Evolutionary conservation across 441 rosid genomes (phyloP), one percentile per base, ranked within the genome.

Genomic region (Raphanus hybrid): DNA sequence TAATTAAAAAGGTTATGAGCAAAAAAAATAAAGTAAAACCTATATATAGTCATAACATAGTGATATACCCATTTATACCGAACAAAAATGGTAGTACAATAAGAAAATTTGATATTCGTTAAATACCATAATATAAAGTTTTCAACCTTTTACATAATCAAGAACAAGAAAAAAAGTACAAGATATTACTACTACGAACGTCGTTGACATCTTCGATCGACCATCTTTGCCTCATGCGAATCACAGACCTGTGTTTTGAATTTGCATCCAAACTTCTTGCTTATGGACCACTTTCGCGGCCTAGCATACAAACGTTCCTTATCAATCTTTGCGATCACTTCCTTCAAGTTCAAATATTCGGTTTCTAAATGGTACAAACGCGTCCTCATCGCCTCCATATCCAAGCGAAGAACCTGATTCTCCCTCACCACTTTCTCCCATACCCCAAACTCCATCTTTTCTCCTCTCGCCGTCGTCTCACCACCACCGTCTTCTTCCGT

Each of bases 331-430:
- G 70, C 82, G 4, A 93, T 89, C 76, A 84, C 96, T 68, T 87
- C 85, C 86, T 85, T 93, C 91, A 93, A 87, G 3, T 78, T 70
- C 5, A 87, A 85, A 69, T 94, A 93, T 34, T 93, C 97, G 70
- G 81, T 85, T 75, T 93, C 97, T 45, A 93, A 82, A 84, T 90
- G 85, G 67, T 86, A 83, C 71, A 91, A 90, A 66, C 98, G 89
- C 82, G 84, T 87, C 84, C 94, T 88, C 93, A 91, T 91, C 85
- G 87, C 87, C 74, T 90, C 96, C 91, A 93, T 84, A 77, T 88
- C 93, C 60, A 90, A 81, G 43, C 91, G 88, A 70, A 93, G 85
- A 85, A 88, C 86, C 80, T 91, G 90, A 86, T 93, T 93, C 87
- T 93, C 92, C 74, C 86, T 89, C 87, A 80, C 89, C 0, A 89